A percentile compares a stretch with the other conserved stretches of the same genome.
Conservation (phyloP, 192 early-diverging fungal species). For the Coemansia sp. region DNA sequence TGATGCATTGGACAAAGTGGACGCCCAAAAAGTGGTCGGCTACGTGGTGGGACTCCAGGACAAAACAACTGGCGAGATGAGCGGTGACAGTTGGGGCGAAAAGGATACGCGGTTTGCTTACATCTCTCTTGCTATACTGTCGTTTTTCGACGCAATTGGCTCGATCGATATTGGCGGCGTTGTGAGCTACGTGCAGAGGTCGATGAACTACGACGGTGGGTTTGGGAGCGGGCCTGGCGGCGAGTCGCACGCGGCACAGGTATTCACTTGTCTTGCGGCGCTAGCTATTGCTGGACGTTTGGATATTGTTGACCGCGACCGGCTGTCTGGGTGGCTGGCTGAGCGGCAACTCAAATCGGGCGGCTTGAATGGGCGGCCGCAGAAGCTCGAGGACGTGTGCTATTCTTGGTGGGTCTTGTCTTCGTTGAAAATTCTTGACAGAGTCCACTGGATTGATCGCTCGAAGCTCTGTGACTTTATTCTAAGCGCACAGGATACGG, state of each 20-base stretch:
- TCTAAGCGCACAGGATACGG: conserved; percentile 78
- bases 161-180: conserved; percentile 67
- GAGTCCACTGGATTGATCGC: conserved; percentile 84
- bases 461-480: conserved; percentile 79
- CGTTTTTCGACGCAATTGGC: conserved; percentile 72
- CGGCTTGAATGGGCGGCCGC: conserved; percentile 93
- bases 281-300: conserved; percentile 80
- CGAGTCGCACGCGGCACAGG: conserved; percentile 90
- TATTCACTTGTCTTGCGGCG: conserved; percentile 90
- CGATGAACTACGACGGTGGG: conserved; percentile 96
- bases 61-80: conserved; percentile 73
- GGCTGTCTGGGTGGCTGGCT: conserved; percentile 90
- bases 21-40: conserved; percentile 62
- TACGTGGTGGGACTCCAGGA: conserved; percentile 71
- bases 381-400: conserved; percentile 97
- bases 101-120: conserved; percentile 93
- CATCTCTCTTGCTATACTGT: conserved; percentile 75
- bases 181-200: conserved; percentile 70
- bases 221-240: conserved; percentile 88
- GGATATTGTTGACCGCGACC: conserved; percentile 78
- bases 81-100: conserved; percentile 92
- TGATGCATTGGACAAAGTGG: conserved; percentile 78
- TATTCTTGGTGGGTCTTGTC: conserved; percentile 99
- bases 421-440: conserved; percentile 76
- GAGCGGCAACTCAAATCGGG: conserved; percentile 91